These are phyloP conservation scores for Pelargonium fulgidum DNA, from an alignment of 441 rosid species.

Conservation along the genomic window DNA sequence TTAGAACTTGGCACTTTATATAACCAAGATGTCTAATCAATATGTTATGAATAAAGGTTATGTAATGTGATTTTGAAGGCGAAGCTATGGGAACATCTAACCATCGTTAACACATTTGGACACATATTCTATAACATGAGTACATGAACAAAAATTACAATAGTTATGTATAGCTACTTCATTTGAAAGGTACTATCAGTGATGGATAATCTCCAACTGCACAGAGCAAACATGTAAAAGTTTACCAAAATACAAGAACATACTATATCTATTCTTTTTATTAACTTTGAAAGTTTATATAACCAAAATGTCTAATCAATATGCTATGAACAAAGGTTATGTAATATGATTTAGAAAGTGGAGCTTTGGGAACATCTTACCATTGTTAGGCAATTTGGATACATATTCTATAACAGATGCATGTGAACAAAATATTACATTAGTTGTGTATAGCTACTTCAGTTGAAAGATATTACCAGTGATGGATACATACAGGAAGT, in stretches of 20 bases:
- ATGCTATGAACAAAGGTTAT: neutral
- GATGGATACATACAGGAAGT: neutral
- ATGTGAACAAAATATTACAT: no score
- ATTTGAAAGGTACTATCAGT: neutral
- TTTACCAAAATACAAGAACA: constrained; percentile 8
- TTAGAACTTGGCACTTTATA: no score
- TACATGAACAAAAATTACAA: no score
- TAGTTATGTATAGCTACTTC: neutral
- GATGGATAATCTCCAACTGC: constrained; percentile 63
- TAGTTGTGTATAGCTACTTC: neutral
- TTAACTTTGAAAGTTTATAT: neutral
- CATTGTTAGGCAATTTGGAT: no score
- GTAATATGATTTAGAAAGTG: no score
- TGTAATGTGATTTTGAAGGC: no score
- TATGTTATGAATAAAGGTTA: neutral
- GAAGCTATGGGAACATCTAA: no score
- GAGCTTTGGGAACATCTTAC: no score
- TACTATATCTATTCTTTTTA: neutral
- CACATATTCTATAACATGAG: no score
- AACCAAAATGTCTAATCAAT: neutral
- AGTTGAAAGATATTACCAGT: neutral
- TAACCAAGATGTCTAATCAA: neutral
- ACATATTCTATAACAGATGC: no score
- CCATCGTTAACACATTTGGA: no score
- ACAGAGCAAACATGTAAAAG: constrained; percentile 18